These are phyloP conservation scores for Globisporangium echinulatum DNA, from an alignment of 352 stramenopile species.

Conservation along the genomic window DNA sequence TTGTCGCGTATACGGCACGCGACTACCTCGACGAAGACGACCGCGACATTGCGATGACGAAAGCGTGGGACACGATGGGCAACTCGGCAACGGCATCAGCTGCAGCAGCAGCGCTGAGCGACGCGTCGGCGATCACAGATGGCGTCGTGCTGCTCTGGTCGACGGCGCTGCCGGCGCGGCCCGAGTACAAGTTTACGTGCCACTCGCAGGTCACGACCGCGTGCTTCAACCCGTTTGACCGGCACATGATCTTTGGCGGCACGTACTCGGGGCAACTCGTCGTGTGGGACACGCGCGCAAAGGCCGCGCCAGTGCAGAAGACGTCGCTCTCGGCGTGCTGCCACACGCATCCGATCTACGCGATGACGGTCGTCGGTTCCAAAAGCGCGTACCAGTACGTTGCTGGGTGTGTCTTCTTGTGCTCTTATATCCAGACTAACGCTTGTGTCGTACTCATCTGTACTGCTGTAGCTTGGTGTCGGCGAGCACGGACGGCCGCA, in stretches of 20 bases:
- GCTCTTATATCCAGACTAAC: not conserved
- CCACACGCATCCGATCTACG: slow-evolving; percentile 86
- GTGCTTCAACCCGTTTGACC: slow-evolving; percentile 85
- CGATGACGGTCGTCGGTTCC: slow-evolving; percentile 74
- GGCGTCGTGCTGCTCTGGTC: slow-evolving; percentile 84
- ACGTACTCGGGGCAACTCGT: slow-evolving; percentile 86
- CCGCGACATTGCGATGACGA: slow-evolving; percentile 41
- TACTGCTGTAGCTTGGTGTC: slow-evolving; percentile 59
- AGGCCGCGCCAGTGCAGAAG: slow-evolving; percentile 76
- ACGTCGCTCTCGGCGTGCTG: slow-evolving; percentile 72
- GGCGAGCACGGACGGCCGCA: slow-evolving; percentile 78
- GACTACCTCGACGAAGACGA: slow-evolving; percentile 73
- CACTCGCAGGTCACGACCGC: slow-evolving; percentile 82
- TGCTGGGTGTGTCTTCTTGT: too few species aligned
- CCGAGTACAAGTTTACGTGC: slow-evolving; percentile 85
- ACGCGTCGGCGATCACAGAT: slow-evolving; percentile 61
- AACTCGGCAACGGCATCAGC: slow-evolving; percentile 19
- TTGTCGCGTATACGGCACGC: slow-evolving; percentile 57
- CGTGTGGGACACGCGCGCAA: slow-evolving; percentile 82
- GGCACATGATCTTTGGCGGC: slow-evolving; percentile 77
- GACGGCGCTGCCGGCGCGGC: slow-evolving; percentile 65
- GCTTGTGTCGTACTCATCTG: not conserved
- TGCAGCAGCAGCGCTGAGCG: slow-evolving; percentile 33
- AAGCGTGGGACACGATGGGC: slow-evolving; percentile 70
- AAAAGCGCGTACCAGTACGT: slow-evolving; percentile 81